phyloP scores from a whole-genome alignment of 345 rosid species.

The Salix caprea region DNA sequence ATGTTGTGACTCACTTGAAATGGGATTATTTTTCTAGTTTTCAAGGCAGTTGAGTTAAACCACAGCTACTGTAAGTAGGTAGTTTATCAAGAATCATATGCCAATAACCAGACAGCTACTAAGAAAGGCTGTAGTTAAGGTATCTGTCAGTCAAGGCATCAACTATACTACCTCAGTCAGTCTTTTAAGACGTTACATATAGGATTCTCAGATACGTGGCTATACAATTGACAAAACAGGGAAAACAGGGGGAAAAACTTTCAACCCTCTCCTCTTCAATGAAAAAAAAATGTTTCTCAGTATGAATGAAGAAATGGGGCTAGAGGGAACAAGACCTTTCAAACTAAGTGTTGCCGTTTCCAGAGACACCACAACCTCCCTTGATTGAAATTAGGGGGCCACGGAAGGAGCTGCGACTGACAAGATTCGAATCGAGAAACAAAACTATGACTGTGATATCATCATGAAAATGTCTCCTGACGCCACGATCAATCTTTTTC shows the following conservation, averaged over 20 bases:
- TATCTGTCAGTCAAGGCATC: constrained; percentile 15
- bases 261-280: constrained; percentile 8
- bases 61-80: neutral
- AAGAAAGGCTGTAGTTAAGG: neutral
- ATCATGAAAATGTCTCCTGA: constrained; percentile 96
- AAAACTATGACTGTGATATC: constrained; percentile 85
- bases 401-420: constrained; percentile 36
- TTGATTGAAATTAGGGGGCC: constrained; percentile 57
- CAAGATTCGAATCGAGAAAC: constrained; percentile 60
- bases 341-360: constrained; percentile 25
- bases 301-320: constrained; percentile 21
- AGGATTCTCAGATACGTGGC: constrained; percentile 23
- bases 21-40: neutral
- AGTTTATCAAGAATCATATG: constrained; percentile 6
- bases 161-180: constrained; percentile 8
- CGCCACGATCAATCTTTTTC: constrained; percentile 87
- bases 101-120: neutral
- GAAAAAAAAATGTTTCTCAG: constrained; percentile 12
- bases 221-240: constrained; percentile 24
- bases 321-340: constrained; percentile 21
- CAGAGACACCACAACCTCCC: constrained; percentile 47
- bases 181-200: constrained; percentile 10
- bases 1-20: neutral
- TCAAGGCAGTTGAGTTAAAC: neutral
- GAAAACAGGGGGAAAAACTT: neutral